phyloP scores from a whole-genome alignment of 495 filamentous ascomycete genomes.

The Daldinia concentrica region DNA sequence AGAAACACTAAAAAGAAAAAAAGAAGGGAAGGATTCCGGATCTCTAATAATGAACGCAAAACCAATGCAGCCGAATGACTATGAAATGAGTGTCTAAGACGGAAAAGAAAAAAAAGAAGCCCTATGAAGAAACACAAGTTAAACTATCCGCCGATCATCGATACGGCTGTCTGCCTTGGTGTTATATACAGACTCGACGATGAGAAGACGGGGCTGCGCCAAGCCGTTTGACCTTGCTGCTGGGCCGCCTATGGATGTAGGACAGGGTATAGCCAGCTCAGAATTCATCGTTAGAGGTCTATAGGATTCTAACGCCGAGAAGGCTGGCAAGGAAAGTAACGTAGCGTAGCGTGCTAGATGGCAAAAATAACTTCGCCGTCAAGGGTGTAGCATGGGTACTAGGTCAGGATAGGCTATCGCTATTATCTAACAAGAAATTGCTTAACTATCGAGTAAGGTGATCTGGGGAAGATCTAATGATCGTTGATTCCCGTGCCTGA shows the following conservation, averaged over 20 bases:
- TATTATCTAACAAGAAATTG: neutral
- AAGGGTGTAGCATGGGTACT: neutral
- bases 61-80: neutral
- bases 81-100: constrained; percentile 6
- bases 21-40: constrained; percentile 15
- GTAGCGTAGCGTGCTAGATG: constrained; percentile 4
- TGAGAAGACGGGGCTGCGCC: constrained; percentile 5
- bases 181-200: constrained; percentile 28
- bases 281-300: constrained; percentile 7
- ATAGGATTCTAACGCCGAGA: constrained; percentile 6
- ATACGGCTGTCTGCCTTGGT: constrained; percentile 8
- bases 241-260: constrained; percentile 15
- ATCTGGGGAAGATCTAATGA: constrained; percentile 27
- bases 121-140: constrained; percentile 6
- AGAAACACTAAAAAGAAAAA: neutral
- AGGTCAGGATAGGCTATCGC: constrained; percentile 1
- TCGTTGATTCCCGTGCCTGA: constrained; percentile 7
- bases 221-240: constrained; percentile 29
- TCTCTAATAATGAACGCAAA: constrained; percentile 32
- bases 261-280: constrained; percentile 16
- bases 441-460: constrained; percentile 9
- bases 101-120: constrained; percentile 14
- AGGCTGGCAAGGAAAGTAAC: constrained; percentile 16
- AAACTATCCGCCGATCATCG: constrained; percentile 5
- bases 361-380: constrained; percentile 7